Conservation (phyloP, 495 filamentous ascomycete genomes). For the Trichoderma reesei region DNA sequence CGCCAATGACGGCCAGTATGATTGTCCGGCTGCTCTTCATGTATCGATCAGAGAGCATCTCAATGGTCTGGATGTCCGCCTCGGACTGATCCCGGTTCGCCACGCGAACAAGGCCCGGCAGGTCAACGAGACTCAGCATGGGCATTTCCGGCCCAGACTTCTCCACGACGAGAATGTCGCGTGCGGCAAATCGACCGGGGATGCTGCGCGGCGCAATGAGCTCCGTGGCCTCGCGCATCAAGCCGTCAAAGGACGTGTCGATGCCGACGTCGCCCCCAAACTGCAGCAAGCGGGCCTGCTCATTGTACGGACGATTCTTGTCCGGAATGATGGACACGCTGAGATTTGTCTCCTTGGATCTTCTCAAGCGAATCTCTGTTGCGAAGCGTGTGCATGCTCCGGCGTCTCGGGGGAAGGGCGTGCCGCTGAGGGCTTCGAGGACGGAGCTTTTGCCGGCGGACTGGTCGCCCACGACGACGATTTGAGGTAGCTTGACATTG, state of each 20-base stretch:
- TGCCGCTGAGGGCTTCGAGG: slow-evolving; percentile 60
- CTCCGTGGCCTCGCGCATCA: slow-evolving; percentile 27
- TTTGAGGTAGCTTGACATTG: slow-evolving; percentile 49
- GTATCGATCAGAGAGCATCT: slow-evolving; percentile 37
- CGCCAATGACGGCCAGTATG: slow-evolving; percentile 43
- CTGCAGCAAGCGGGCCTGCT: slow-evolving; percentile 33
- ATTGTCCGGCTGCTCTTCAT: slow-evolving; percentile 43
- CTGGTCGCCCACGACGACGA: slow-evolving; percentile 67
- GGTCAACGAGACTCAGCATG: slow-evolving; percentile 47
- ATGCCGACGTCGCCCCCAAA: slow-evolving; percentile 29
- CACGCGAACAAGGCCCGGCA: slow-evolving; percentile 43
- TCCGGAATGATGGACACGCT: slow-evolving; percentile 44
- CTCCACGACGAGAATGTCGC: slow-evolving; percentile 44
- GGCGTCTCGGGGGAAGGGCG: slow-evolving; percentile 57
- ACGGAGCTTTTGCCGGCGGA: slow-evolving; percentile 67
- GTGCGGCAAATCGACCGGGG: slow-evolving; percentile 29
- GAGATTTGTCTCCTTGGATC: slow-evolving; percentile 33
- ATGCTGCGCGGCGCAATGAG: slow-evolving; percentile 29
- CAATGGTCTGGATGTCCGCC: slow-evolving; percentile 36
- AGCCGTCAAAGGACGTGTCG: slow-evolving; percentile 23
- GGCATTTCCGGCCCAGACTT: slow-evolving; percentile 41
- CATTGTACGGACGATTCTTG: slow-evolving; percentile 24
- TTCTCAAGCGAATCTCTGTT: slow-evolving; percentile 45
- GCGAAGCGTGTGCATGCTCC: slow-evolving; percentile 60
- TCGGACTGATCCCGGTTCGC: slow-evolving; percentile 38